Conservation (phyloP, 2,329 filamentous ascomycete genomes). For the Metarhizium brunneum region DNA sequence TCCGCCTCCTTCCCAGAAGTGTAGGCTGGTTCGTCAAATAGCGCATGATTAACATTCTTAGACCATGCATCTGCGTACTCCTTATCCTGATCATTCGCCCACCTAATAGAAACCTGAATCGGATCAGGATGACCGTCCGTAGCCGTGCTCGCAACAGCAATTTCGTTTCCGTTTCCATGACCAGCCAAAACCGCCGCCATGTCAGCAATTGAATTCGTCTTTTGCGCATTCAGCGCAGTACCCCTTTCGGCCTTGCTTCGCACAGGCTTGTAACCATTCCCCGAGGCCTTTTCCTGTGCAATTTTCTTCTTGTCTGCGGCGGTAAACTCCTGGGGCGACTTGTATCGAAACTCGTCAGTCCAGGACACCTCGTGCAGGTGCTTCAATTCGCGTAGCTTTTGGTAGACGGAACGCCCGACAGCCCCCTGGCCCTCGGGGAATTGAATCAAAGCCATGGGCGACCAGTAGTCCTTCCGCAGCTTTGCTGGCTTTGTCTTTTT, state of each 20-base stretch:
- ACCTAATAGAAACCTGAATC: conserved; percentile 38
- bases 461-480: conserved; percentile 60
- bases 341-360: conserved; percentile 38
- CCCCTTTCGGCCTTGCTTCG: conserved; percentile 37
- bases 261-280: conserved; percentile 21
- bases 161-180: conserved; percentile 39
- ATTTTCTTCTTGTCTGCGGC: conserved; percentile 24
- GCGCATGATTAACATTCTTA: conserved; percentile 41
- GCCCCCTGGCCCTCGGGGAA: conserved; percentile 43
- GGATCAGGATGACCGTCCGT: conserved; percentile 18
- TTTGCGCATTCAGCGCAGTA: conserved; percentile 47
- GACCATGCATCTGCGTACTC: conserved; percentile 40
- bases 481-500: conserved; percentile 56
- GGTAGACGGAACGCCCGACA: conserved; percentile 50
- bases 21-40: conserved; percentile 21
- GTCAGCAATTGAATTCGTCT: conserved; percentile 53
- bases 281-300: conserved; percentile 18
- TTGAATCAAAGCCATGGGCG: conserved; percentile 48
- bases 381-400: conserved; percentile 56
- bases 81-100: conserved; percentile 39
- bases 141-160: conserved; percentile 19
- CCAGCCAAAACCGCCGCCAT: conserved; percentile 49
- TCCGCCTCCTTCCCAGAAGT: neutral
- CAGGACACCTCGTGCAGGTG: conserved; percentile 54
- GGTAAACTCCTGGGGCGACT: conserved; percentile 24